A percentile compares a stretch with the other conserved stretches of the same genome.
Conservation (phyloP, 129 eudicot genomes). For the Lactuca saligna region DNA sequence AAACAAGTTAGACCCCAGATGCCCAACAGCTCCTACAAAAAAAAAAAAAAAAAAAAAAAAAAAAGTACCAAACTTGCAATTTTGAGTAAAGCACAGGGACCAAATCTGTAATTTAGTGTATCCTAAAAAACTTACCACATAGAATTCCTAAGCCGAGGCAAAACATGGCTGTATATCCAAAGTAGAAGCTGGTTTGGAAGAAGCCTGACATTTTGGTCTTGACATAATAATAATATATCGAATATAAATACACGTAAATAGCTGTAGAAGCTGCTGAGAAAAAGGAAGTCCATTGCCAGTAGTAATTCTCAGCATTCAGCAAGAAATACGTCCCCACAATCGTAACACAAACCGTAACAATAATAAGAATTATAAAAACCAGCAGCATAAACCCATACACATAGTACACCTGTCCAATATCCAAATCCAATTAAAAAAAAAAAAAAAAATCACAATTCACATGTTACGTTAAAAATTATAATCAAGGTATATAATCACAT, state of each 20-base stretch:
- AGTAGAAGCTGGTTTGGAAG: slow-evolving; percentile 84
- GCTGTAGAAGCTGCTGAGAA: slow-evolving; percentile 80
- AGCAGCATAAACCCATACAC: slow-evolving; percentile 83
- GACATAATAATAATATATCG: slow-evolving; percentile 66
- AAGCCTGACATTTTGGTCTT: slow-evolving; percentile 87
- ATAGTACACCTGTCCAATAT: slow-evolving; percentile 58
- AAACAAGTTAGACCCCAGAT: slow-evolving; percentile 72
- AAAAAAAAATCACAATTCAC: background rate
- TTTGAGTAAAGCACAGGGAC: background rate
- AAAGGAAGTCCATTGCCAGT: slow-evolving; percentile 90
- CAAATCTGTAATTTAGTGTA: background rate
- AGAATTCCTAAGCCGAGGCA: slow-evolving; percentile 79
- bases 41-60: background rate
- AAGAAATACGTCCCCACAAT: slow-evolving; percentile 78
- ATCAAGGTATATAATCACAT: background rate
- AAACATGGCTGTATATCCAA: slow-evolving; percentile 77
- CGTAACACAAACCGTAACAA: slow-evolving; percentile 75
- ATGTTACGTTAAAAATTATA: too few relatives aligned
- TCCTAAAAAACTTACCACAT: slow-evolving; percentile 43
- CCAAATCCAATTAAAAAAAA: background rate
- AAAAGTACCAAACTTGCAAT: background rate
- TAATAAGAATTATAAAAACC: slow-evolving; percentile 65
- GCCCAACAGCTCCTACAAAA: slow-evolving; percentile 72
- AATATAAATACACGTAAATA: slow-evolving; percentile 67
- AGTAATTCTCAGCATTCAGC: slow-evolving; percentile 79